A percentile compares a stretch with the other conserved stretches of the same genome.
These are phyloP conservation scores for Picochlorum sp. DNA, from an alignment of 139 green algal genomes.

Conservation along the genomic window DNA sequence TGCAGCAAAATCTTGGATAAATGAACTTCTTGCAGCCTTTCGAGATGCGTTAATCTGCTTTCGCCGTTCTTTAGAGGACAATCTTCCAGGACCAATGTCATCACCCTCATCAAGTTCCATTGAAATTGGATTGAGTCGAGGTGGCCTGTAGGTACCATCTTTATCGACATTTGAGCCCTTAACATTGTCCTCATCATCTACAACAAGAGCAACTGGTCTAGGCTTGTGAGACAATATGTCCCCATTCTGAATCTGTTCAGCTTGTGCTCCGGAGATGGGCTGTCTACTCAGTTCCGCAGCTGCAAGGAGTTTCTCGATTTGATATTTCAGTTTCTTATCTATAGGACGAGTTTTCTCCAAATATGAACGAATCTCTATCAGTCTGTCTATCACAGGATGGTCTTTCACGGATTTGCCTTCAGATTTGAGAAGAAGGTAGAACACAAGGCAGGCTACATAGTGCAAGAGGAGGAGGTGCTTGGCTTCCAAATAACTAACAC, in stretches of 20 bases:
- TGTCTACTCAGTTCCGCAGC: conserved; percentile 20
- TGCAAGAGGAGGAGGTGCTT: conserved; percentile 94
- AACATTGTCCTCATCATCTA: conserved; percentile 8
- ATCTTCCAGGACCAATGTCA: conserved; percentile 2
- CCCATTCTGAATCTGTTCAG: conserved; percentile 7
- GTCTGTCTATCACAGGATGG: conserved; percentile 82
- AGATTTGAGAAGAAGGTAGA: conserved; percentile 94
- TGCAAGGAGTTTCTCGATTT: conserved; percentile 91
- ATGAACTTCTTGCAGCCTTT: conserved; percentile 42
- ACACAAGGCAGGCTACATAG: conserved; percentile 86
- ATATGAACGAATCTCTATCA: conserved; percentile 77
- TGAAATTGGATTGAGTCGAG: conserved; percentile 68
- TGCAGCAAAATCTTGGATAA: conserved; percentile 62
- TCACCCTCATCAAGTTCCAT: conserved; percentile 62
- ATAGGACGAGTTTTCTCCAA: conserved; percentile 89
- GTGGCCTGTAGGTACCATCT: conserved; percentile 75
- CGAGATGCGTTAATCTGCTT: conserved; percentile 28
- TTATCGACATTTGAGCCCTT: conserved; percentile 4
- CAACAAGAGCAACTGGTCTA: conserved; percentile 63
- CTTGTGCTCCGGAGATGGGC: neutral
- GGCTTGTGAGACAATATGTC: conserved; percentile 50
- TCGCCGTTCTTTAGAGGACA: conserved; percentile 26
- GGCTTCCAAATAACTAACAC: conserved; percentile 89
- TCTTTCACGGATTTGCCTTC: conserved; percentile 79
- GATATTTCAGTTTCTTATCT: conserved; percentile 91